Conservation (phyloP, 345 rosid species). For the Moricandia arvensis region DNA sequence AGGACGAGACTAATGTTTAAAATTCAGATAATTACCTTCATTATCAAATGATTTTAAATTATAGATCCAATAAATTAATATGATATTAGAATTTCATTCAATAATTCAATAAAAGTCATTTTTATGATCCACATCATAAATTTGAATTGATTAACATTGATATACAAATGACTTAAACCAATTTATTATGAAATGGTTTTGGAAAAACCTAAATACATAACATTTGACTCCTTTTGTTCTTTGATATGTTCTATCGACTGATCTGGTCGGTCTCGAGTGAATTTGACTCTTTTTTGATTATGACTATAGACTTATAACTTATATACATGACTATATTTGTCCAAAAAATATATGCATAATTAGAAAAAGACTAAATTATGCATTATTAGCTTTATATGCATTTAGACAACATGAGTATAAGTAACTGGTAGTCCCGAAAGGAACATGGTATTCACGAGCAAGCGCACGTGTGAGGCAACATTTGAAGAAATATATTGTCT, state of each 20-base stretch:
- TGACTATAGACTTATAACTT: too few relatives aligned
- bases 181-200: too few relatives aligned
- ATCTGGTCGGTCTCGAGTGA: too few relatives aligned
- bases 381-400: not conserved
- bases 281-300: too few relatives aligned
- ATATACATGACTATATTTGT: too few relatives aligned
- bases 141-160: not conserved
- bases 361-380: not conserved
- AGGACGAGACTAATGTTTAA: not conserved
- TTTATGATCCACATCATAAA: not conserved
- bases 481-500: constrained; percentile 21
- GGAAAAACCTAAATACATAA: too few relatives aligned
- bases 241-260: too few relatives aligned
- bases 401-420: not conserved
- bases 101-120: too few relatives aligned
- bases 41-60: not conserved
- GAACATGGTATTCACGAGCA: constrained; percentile 25
- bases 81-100: too few relatives aligned
- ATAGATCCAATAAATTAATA: not conserved
- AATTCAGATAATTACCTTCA: not conserved
- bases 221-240: too few relatives aligned
- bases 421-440: constrained; percentile 22
- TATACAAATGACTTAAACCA: not conserved
- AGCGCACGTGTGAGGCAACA: constrained; percentile 30
- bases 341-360: too few relatives aligned